These are phyloP conservation scores for Maudiozyma serrabonitensis DNA, from an alignment of 805 yeast species.

Conservation along the genomic window DNA sequence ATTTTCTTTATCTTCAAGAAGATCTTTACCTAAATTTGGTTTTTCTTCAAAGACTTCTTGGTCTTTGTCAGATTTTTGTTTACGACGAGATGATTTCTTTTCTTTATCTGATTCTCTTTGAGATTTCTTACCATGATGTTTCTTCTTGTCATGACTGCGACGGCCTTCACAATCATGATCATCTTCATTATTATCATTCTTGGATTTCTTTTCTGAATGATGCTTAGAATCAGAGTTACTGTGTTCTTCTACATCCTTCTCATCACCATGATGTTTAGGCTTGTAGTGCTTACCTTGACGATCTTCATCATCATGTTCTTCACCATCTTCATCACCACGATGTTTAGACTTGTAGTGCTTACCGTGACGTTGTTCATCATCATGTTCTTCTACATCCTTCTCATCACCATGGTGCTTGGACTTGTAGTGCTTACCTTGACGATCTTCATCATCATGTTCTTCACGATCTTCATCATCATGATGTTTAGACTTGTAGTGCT, in stretches of 20 bases:
- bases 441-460: too few relatives aligned
- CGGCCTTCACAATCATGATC: background rate
- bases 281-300: background rate
- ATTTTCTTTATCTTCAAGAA: background rate
- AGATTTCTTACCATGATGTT: background rate
- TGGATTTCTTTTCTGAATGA: too few relatives aligned
- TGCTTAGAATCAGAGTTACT: too few relatives aligned
- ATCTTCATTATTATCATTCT: background rate
- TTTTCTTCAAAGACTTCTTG: too few relatives aligned
- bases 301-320: background rate
- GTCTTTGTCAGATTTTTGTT: too few relatives aligned
- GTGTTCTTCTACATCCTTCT: background rate
- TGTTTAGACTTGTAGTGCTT: background rate
- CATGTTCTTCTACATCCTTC: background rate
- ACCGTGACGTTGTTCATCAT: background rate
- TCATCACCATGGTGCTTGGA: background rate
- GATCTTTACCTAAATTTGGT: background rate
- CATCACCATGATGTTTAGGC: background rate
- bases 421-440: background rate
- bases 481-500: too few relatives aligned
- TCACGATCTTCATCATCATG: background rate
- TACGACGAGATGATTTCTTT: too few relatives aligned
- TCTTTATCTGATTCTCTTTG: too few relatives aligned
- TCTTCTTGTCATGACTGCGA: background rate
- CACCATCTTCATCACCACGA: background rate